Evolutionary conservation across 2,329 filamentous ascomycete genomes (phyloP).

Genomic region (Nigrograna mackinnonii): DNA sequence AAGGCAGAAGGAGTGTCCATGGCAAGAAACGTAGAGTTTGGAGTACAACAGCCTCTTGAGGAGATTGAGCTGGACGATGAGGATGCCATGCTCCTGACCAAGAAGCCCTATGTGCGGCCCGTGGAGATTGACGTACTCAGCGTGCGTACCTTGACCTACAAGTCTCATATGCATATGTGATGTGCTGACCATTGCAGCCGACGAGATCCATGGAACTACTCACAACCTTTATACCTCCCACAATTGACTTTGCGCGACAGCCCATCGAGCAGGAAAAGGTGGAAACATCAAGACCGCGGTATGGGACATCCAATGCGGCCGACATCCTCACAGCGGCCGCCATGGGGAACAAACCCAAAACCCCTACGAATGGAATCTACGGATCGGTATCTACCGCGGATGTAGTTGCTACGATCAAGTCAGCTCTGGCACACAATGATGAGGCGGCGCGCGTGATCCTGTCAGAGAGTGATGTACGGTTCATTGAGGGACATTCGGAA

Average conservation of each 20-base stretch:
- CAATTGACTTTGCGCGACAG: constrained; percentile 53
- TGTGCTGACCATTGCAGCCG: constrained; percentile 36
- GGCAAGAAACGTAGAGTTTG: constrained; percentile 53
- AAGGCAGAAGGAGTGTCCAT: constrained; percentile 48
- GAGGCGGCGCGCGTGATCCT: constrained; percentile 56
- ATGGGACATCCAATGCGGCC: constrained; percentile 38
- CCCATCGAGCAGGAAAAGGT: constrained; percentile 42
- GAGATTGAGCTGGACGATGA: constrained; percentile 28
- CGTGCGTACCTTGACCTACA: constrained; percentile 30
- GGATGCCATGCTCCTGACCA: constrained; percentile 13
- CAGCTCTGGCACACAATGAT: constrained; percentile 54
- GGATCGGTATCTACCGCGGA: constrained; percentile 60
- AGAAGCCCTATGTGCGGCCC: constrained; percentile 35
- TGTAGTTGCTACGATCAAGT: constrained; percentile 52
- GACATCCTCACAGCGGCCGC: constrained; percentile 40
- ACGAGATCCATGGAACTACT: constrained; percentile 51
- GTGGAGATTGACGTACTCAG: constrained; percentile 46
- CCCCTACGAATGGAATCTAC: constrained; percentile 46
- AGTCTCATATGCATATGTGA: no score
- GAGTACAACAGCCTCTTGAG: constrained; percentile 30
- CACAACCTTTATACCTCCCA: constrained; percentile 50
- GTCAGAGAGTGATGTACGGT: constrained; percentile 54
- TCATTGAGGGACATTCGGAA: constrained; percentile 44
- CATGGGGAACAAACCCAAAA: constrained; percentile 29
- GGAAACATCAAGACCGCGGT: constrained; percentile 26